Base-by-base conservation (phyloP, 495 filamentous ascomycete species). In the Achaetomiella virescens region DNA sequence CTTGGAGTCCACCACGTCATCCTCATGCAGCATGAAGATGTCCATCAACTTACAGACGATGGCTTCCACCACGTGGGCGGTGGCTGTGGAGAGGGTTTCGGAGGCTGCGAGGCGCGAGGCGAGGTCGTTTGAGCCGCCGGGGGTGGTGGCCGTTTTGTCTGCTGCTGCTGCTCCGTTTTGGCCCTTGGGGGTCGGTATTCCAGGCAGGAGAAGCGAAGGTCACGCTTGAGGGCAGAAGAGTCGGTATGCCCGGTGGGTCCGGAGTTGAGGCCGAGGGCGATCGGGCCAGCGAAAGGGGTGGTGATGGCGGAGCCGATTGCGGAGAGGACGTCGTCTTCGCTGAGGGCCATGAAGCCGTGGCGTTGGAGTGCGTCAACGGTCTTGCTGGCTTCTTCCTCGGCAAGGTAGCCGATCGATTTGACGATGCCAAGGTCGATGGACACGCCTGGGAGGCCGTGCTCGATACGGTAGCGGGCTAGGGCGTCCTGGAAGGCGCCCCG, bases 381-480 rank as follows among this genome's bases (percentile, higher is more conserved):
- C 35, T 63, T 62, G 15, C 52, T 45, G 0, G 52, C 38, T 12
- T 62, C 53, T 6, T 49, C 47, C 15, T 66, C 63, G 22, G 66
- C 67, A 5, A 70, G 58, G 38, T 63, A 68, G 0, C 74, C 74
- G 15, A 71, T 66, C 3, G 66, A 68, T 27, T 65, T 66, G 18
- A 76, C 68, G 9, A 69, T 62, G 10, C 81, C 53, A 62, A 84
- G 66, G 35, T 81, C 74, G 35, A 84, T 69, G 24, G 71, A 70
- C 11, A 74, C 66, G 35, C 70, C 69, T 0, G 72, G 66, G 0
- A 71, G 60, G 3, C 70, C 70, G 1, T 29, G 24, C 14, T 35
- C 18, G 21, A 52, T 53, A 10, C 66, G 64, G 44, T 67, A 53
- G 0, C 36, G 43, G 0, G 66, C 59, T 2, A 68, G 55, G 0